A percentile compares a stretch with the other conserved stretches of the same genome.
Evolutionary conservation across 305 asterid species (phyloP).

Genomic region (Withania somnifera): DNA sequence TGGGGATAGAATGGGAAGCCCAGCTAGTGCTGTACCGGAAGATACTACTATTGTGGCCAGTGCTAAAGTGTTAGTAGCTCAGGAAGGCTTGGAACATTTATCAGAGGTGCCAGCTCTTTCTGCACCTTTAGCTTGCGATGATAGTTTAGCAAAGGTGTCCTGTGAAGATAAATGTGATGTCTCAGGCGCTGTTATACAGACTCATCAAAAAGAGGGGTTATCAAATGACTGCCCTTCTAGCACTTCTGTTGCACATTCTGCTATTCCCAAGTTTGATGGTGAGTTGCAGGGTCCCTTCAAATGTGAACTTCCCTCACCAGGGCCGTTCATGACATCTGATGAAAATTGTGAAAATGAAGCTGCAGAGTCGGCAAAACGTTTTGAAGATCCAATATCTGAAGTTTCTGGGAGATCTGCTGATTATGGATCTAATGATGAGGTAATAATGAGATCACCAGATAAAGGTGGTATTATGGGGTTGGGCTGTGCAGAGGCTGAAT

Average conservation of each 20-base stretch:
- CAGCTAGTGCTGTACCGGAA: conserved; percentile 18
- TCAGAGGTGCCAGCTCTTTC: conserved; percentile 17
- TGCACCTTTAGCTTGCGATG: conserved; percentile 15
- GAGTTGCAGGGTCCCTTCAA: conserved; percentile 1
- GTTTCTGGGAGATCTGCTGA: conserved; percentile 20
- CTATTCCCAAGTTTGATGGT: not conserved
- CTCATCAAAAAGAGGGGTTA: conserved; percentile 10
- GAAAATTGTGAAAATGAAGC: conserved; percentile 25
- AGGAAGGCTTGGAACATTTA: conserved; percentile 14
- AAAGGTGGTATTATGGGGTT: conserved; percentile 12
- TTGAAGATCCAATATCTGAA: conserved; percentile 23
- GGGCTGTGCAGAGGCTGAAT: conserved; percentile 22
- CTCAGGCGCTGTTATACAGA: conserved; percentile 20
- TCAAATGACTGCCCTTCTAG: conserved; percentile 9
- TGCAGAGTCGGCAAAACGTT: conserved; percentile 18
- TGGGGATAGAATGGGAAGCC: conserved; percentile 19
- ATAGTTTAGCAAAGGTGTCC: conserved; percentile 16
- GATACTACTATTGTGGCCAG: conserved; percentile 21
- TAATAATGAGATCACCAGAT: conserved; percentile 20
- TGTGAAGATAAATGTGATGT: conserved; percentile 18
- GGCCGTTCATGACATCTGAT: conserved; percentile 1
- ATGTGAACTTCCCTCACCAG: not conserved
- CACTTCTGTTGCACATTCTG: not conserved
- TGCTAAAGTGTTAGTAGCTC: conserved; percentile 14
- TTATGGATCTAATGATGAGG: conserved; percentile 18